A percentile compares a stretch with the other conserved stretches of the same genome.
phyloP scores from a whole-genome alignment of 2,329 filamentous ascomycete species.

The Fusarium redolens region DNA sequence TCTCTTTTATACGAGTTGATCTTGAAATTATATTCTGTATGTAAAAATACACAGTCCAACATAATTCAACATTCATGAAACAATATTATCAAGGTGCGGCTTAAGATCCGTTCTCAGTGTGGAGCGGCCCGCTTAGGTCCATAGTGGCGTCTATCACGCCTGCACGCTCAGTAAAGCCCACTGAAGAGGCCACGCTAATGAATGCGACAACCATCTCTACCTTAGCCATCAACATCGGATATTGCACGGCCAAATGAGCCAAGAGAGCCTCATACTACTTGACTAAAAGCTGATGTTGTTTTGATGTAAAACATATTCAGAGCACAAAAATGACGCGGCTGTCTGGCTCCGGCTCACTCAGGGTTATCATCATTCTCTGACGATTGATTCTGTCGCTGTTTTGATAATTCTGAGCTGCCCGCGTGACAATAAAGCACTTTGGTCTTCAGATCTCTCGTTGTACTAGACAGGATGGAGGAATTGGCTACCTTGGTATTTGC shows the following conservation, averaged over 20 bases:
- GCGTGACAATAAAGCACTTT: background rate
- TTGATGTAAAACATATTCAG: background rate
- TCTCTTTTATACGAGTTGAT: too few relatives aligned
- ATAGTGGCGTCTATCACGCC: slow-evolving; percentile 16
- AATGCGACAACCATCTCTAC: background rate
- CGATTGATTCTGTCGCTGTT: background rate
- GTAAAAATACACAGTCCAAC: background rate
- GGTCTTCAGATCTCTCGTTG: background rate
- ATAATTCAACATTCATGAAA: background rate
- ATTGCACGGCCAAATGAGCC: slow-evolving; percentile 9
- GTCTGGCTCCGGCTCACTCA: background rate
- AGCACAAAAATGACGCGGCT: background rate
- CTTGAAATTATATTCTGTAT: background rate
- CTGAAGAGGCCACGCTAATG: slow-evolving; percentile 23
- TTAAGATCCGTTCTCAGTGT: slow-evolving; percentile 29
- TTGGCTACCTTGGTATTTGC: background rate
- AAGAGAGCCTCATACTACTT: slow-evolving; percentile 9
- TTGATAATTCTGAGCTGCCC: background rate
- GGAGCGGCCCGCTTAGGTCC: slow-evolving; percentile 34
- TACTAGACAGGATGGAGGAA: background rate
- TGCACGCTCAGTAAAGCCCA: slow-evolving; percentile 18
- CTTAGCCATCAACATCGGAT: background rate
- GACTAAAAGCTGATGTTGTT: background rate
- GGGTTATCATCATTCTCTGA: background rate
- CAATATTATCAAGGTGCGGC: slow-evolving; percentile 24